Conservation (phyloP, 176 grass and related monocot species). For the Triticum aestivum region DNA sequence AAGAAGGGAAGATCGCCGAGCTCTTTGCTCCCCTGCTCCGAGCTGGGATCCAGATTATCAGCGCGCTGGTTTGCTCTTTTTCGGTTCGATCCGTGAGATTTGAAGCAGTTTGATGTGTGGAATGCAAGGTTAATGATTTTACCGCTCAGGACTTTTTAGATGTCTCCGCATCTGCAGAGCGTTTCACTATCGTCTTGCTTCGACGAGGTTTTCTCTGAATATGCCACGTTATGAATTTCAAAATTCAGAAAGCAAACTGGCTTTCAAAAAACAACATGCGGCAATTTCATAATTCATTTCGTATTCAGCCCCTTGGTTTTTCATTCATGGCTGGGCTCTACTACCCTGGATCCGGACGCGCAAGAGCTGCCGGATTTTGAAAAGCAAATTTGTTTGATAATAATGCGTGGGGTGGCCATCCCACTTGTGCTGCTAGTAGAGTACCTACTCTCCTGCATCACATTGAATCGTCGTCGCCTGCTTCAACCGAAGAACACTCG, state of each 20-base stretch:
- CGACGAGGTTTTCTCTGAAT: not conserved
- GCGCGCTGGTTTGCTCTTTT: not conserved
- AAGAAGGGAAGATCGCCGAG: not conserved
- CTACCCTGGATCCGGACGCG: conserved; percentile 9
- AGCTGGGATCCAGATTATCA: conserved; percentile 5
- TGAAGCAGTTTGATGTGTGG: not conserved
- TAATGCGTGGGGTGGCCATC: not conserved
- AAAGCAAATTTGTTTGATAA: conserved; percentile 6
- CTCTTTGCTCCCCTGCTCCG: conserved; percentile 13
- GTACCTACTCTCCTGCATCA: not conserved
- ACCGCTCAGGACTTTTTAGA: not conserved
- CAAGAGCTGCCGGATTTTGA: conserved; percentile 27
- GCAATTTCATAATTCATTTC: not conserved
- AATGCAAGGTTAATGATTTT: not conserved
- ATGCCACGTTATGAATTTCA: not conserved
- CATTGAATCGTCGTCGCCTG: conserved; percentile 22
- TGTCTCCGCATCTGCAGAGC: not conserved
- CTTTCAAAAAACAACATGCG: no score
- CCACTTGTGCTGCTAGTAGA: not conserved
- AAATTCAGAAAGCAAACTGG: not conserved
- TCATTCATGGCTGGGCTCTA: not conserved
- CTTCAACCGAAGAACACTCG: conserved; percentile 20
- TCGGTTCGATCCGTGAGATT: not conserved
- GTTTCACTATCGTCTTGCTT: conserved; percentile 15
- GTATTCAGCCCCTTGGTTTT: not conserved